A percentile compares a stretch with the other conserved stretches of the same genome.
phyloP scores from a whole-genome alignment of 2,329 filamentous ascomycete genomes.

The Trichoderma citrinoviride region DNA sequence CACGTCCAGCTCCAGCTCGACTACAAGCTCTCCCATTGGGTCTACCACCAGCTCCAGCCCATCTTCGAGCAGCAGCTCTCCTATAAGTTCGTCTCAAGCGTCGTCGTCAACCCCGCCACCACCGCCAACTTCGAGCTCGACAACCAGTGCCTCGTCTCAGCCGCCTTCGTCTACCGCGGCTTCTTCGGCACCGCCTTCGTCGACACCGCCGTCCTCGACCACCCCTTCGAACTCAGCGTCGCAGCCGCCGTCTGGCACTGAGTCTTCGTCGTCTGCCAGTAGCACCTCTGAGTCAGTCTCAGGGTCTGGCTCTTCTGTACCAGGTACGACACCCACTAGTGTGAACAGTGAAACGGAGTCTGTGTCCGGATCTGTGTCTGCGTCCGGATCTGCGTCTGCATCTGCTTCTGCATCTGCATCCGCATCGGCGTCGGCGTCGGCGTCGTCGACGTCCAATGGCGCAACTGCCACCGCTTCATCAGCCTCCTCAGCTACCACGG shows the following conservation, averaged over 20 bases:
- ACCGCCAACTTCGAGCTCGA: not conserved
- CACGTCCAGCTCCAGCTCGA: not conserved
- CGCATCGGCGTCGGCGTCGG: not conserved
- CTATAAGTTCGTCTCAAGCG: not conserved
- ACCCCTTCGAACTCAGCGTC: not conserved
- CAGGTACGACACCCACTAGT: slow-evolving; percentile 8
- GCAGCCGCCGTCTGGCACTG: not conserved
- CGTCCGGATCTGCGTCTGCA: not conserved
- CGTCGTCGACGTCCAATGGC: slow-evolving; percentile 2
- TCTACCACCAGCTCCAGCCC: not conserved
- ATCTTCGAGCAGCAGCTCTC: not conserved
- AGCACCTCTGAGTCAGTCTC: not conserved
- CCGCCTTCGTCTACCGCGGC: not conserved
- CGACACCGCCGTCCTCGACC: not conserved
- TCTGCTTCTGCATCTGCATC: not conserved
- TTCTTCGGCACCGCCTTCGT: not conserved
- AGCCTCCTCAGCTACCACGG: not conserved
- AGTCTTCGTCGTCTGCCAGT: not conserved
- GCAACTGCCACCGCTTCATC: not conserved
- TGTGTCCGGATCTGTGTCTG: not conserved
- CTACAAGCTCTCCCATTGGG: not conserved
- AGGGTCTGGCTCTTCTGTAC: slow-evolving; percentile 3
- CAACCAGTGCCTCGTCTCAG: not conserved
- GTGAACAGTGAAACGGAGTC: slow-evolving; percentile 6
- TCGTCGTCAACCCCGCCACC: not conserved